Conservation (phyloP, 75 land plant species). For the Picea sitchensis region DNA sequence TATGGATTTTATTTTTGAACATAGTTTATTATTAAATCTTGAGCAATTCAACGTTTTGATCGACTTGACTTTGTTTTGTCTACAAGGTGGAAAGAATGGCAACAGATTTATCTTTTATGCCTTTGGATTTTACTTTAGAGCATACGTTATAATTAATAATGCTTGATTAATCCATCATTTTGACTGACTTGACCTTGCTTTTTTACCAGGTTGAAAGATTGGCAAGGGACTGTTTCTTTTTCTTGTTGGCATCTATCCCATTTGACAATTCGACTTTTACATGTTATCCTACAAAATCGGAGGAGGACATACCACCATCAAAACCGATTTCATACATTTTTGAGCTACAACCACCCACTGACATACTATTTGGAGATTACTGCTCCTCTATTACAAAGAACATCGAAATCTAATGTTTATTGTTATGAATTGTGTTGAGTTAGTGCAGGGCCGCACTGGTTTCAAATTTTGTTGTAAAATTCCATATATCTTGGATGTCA, state of each 20-base stretch:
- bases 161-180: neutral
- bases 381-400: neutral
- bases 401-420: neutral
- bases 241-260: neutral
- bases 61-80: too few relatives aligned
- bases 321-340: slow-evolving; percentile 5
- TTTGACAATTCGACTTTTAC: neutral
- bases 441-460: neutral
- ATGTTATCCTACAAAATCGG: neutral
- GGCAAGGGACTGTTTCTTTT: slow-evolving; percentile 5
- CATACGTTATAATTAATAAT: neutral
- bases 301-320: slow-evolving; percentile 1
- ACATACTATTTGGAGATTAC: neutral
- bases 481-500: too few relatives aligned
- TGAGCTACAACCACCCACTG: neutral
- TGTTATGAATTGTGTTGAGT: neutral
- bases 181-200: neutral
- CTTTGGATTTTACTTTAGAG: neutral
- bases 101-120: neutral
- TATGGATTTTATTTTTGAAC: too few relatives aligned
- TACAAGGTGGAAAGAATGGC: too few relatives aligned
- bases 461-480: too few relatives aligned
- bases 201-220: neutral
- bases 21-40: too few relatives aligned
- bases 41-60: too few relatives aligned